Base-by-base conservation (phyloP, 129 eudicot genomes). In the Silybum marianum region DNA sequence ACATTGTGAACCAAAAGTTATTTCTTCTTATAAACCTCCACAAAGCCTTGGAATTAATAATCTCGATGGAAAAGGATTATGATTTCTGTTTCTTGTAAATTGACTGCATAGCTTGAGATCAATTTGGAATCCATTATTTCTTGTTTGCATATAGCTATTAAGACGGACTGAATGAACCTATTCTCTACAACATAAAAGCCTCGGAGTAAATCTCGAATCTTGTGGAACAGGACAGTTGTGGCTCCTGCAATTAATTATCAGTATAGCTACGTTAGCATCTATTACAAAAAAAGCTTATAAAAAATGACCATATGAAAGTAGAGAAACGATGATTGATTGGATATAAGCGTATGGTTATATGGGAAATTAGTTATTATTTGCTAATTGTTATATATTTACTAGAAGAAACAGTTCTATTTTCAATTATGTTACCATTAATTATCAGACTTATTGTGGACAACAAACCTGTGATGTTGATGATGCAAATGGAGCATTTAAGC, bases 181-280 rank as follows among this genome's bases (percentile, higher is more conserved):
- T 44, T 44, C 13, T 79, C 73, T 85, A 92, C 63, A 92, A 30
- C 26, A 32, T 75, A 48, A 90, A 65, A 44, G 69, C 80, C 86
- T 78, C 85, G 0, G 90, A 87, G 90, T 84, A 78, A 80, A 92
- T 89, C 78, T 90, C 91, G 34, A 92, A 90, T 73, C 74, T 80
- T 81, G 75, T 85, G 48, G 93, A 78, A 67, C 88, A 76, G 5
- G 95, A 87, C 30, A 92, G 73, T 38, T 78, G 95, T 82, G 97
- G 95, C 78, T 85, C 93, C 97, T 92, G 72, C 81, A 85, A 80
- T 71, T 71, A 14, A 38, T 28, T 28, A 42, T 66, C 79, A 60
- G 8, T 46, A 58, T 71, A 24, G 32, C 42, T 44, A 80, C 48
- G 68, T 83, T 58, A 58, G 36, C 77, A 65, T 34, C 6, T 26